phyloP scores from a whole-genome alignment of 1,139 yeast species.

The Sugiyamaella paludigena region DNA sequence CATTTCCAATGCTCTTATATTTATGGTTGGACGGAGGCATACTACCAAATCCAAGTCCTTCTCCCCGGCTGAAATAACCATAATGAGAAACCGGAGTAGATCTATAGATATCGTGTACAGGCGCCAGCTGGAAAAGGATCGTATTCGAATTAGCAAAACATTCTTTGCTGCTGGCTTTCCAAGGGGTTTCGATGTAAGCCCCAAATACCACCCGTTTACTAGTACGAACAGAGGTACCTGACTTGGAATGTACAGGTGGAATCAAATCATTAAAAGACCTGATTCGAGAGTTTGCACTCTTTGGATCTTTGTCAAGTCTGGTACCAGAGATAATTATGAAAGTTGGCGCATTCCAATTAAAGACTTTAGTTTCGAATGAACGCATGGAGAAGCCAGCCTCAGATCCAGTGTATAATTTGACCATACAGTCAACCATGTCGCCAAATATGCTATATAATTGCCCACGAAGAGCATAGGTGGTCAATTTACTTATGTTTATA shows the following conservation, averaged over 20 bases:
- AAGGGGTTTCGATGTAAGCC: slow-evolving; percentile 62
- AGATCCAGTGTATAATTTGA: slow-evolving; percentile 69
- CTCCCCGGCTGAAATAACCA: slow-evolving; percentile 35
- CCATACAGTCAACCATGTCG: slow-evolving; percentile 21
- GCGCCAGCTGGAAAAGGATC: slow-evolving; percentile 60
- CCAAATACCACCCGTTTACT: slow-evolving; percentile 53
- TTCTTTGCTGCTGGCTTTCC: slow-evolving; percentile 71
- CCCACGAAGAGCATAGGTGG: slow-evolving; percentile 26
- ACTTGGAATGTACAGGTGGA: slow-evolving; percentile 26
- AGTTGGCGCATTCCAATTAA: slow-evolving; percentile 91
- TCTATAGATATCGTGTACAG: slow-evolving; percentile 57
- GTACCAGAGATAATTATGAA: slow-evolving; percentile 64
- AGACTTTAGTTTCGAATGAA: slow-evolving; percentile 76
- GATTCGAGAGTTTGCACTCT: slow-evolving; percentile 14
- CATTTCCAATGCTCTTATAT: slow-evolving; percentile 40
- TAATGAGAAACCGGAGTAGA: slow-evolving; percentile 28
- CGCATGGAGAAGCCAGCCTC: slow-evolving; percentile 83
- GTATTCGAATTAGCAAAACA: slow-evolving; percentile 59
- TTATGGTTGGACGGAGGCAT: slow-evolving; percentile 39
- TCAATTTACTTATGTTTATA: slow-evolving; percentile 17
- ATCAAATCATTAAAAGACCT: slow-evolving; percentile 27
- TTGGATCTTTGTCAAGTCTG: slow-evolving; percentile 11
- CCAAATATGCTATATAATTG: slow-evolving; percentile 37
- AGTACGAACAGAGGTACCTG: slow-evolving; percentile 12
- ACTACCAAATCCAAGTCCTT: slow-evolving; percentile 29